Evolutionary conservation across 148 eudicot genomes (phyloP).

Genomic region (Chenopodium berlandieri): DNA sequence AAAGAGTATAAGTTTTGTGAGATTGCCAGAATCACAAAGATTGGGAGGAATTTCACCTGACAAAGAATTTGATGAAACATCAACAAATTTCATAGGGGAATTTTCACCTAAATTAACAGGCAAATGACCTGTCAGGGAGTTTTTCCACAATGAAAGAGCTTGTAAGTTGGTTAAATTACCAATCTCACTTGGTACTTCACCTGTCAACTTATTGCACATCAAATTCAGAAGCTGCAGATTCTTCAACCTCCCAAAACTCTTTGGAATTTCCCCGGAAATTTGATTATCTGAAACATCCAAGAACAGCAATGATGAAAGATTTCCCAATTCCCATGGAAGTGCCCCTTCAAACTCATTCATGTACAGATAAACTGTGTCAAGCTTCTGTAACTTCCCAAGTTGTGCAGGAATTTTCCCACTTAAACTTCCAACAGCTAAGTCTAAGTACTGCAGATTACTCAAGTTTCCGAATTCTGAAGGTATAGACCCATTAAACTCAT

Average conservation of each 20-base stretch:
- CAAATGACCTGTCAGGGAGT: constrained; percentile 59
- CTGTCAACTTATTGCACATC: constrained; percentile 64
- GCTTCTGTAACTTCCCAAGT: constrained; percentile 52
- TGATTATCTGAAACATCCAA: constrained; percentile 80
- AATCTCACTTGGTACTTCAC: constrained; percentile 53
- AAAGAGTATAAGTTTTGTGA: constrained; percentile 78
- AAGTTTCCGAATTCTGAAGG: constrained; percentile 72
- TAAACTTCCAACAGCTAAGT: constrained; percentile 67
- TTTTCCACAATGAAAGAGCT: constrained; percentile 77
- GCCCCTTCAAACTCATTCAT: constrained; percentile 57
- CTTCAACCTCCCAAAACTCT: constrained; percentile 44
- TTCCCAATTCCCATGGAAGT: constrained; percentile 61
- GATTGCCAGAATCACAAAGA: constrained; percentile 60
- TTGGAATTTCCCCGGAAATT: constrained; percentile 67
- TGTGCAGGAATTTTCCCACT: constrained; percentile 68
- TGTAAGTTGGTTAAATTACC: constrained; percentile 43
- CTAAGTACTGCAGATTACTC: constrained; percentile 66
- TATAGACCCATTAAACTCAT: constrained; percentile 61
- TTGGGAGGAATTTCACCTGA: constrained; percentile 61
- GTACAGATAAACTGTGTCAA: constrained; percentile 61
- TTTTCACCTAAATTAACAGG: constrained; percentile 62
- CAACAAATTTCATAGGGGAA: constrained; percentile 71
- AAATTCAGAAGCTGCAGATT: constrained; percentile 67
- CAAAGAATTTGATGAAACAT: constrained; percentile 75
- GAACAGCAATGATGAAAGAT: constrained; percentile 38